Base-by-base conservation (phyloP, 805 yeast species). In the Ascoidea asiatica region DNA sequence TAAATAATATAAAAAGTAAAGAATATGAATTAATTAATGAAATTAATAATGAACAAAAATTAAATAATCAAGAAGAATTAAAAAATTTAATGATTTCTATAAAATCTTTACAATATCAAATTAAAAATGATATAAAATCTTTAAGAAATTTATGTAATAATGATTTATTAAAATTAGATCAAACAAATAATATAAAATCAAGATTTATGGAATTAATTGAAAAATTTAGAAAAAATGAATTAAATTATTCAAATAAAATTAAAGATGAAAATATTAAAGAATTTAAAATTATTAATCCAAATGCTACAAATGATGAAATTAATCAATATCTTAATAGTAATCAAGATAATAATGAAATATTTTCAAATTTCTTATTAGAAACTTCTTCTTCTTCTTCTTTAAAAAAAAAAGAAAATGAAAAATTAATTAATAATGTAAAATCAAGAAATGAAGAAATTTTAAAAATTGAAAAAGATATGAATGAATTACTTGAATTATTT, bases 401-500 rank as follows among this genome's bases (percentile, higher is more conserved):
- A n/a, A n/a, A n/a, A n/a, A n/a, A n/a, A n/a, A n/a, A n/a, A n/a
- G n/a, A n/a, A n/a, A n/a, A n/a, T n/a, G n/a, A n/a, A n/a, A n/a
- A n/a, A n/a, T n/a, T n/a, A n/a, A n/a, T n/a, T n/a, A n/a, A n/a
- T n/a, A n/a, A n/a, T n/a, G n/a, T n/a, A n/a, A n/a, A n/a, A 11
- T 38, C 23, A 4, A 8, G 37, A 18, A 21, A 8, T 37, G 7
- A 21, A 29, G 2, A n/a, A n/a, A n/a, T n/a, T n/a, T n/a, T n/a
- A n/a, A n/a, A n/a, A n/a, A n/a, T n/a, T n/a, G n/a, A n/a, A 4
- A 23, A 46, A n/a, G 47, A 44, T 1, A 41, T 22, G 23, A 43
- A 39, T 21, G 46, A 45, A 23, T 5, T 47, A 1, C 37, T 47
- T n/a, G 40, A 13, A 15, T 18, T 49, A 15, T 19, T 49, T 4